A percentile compares a stretch with the other conserved stretches of the same genome.
Conservation (phyloP, 75 land plant species). For the Picea glauca region DNA sequence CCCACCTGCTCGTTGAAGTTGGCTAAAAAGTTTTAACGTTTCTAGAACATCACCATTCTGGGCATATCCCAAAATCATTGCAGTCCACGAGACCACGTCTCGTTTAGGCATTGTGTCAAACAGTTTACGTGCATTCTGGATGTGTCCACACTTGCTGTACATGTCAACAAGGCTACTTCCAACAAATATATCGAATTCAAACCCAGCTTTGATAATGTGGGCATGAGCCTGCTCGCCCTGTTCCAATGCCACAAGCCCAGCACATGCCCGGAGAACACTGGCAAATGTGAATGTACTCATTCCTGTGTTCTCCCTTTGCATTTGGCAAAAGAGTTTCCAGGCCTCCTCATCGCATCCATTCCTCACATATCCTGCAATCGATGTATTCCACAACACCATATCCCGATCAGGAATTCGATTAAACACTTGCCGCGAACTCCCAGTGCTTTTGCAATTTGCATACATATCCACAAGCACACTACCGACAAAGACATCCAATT, state of each 20-base stretch:
- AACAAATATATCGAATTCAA: slow-evolving; percentile 47
- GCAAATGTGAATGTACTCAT: slow-evolving; percentile 52
- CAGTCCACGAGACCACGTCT: slow-evolving; percentile 34
- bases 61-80: slow-evolving; percentile 37
- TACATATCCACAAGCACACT: slow-evolving; percentile 6
- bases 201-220: slow-evolving; percentile 48
- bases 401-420: no score
- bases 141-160: slow-evolving; percentile 39
- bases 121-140: slow-evolving; percentile 21
- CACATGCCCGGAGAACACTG: slow-evolving; percentile 46
- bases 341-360: slow-evolving; percentile 22
- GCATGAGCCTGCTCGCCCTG: slow-evolving; percentile 71
- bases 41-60: slow-evolving; percentile 25
- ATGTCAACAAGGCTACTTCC: slow-evolving; percentile 64
- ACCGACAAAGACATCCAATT: background rate
- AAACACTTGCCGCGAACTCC: no score
- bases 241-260: slow-evolving; percentile 41
- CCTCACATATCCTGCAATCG: background rate
- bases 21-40: slow-evolving; percentile 20
- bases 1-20: slow-evolving; percentile 14
- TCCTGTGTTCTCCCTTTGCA: slow-evolving; percentile 28
- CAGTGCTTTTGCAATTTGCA: no score
- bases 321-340: slow-evolving; percentile 24
- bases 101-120: slow-evolving; percentile 31
- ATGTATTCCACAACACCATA: background rate